These are phyloP conservation scores for Singerocomus inundabilis DNA, from an alignment of 1,284 basidiomycete genomes.

Conservation along the genomic window DNA sequence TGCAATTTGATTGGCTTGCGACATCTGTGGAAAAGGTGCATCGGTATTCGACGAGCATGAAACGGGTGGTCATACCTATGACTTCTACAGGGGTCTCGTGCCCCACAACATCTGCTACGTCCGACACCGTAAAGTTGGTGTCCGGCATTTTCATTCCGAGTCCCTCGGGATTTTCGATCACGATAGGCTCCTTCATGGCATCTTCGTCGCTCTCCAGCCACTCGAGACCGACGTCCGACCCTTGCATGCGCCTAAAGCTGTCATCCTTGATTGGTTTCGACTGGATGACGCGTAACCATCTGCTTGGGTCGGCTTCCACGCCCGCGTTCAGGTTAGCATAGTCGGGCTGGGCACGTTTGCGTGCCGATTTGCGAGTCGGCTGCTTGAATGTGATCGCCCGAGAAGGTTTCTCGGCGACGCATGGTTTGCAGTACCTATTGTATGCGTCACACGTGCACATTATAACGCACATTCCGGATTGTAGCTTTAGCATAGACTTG, in stretches of 20 bases:
- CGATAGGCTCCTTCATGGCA: conserved; percentile 74
- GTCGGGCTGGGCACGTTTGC: conserved; percentile 69
- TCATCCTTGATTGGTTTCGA: conserved; percentile 59
- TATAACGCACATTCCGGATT: conserved; percentile 8
- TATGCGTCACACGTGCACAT: conserved; percentile 16
- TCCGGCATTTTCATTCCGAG: conserved; percentile 85
- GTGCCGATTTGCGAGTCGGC: conserved; percentile 74
- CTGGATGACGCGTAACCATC: conserved; percentile 68
- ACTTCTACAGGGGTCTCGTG: conserved; percentile 80
- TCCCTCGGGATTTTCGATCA: conserved; percentile 74
- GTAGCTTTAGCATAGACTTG: conserved; percentile 30
- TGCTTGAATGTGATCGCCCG: conserved; percentile 69
- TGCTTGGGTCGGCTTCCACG: conserved; percentile 59
- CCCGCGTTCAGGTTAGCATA: conserved; percentile 72
- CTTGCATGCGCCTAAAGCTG: conserved; percentile 65
- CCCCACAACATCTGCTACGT: conserved; percentile 81
- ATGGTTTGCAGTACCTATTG: conserved; percentile 68
- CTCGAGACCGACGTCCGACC: conserved; percentile 59
- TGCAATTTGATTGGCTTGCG: conserved; percentile 74
- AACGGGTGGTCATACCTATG: conserved; percentile 60
- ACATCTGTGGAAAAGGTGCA: conserved; percentile 55
- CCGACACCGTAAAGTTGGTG: conserved; percentile 63
- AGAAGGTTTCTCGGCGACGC: conserved; percentile 56
- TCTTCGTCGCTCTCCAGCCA: conserved; percentile 70
- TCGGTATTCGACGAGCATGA: conserved; percentile 1